Base-by-base conservation (phyloP, 1,139 yeast genomes). In the Candida buenavistaensis region DNA sequence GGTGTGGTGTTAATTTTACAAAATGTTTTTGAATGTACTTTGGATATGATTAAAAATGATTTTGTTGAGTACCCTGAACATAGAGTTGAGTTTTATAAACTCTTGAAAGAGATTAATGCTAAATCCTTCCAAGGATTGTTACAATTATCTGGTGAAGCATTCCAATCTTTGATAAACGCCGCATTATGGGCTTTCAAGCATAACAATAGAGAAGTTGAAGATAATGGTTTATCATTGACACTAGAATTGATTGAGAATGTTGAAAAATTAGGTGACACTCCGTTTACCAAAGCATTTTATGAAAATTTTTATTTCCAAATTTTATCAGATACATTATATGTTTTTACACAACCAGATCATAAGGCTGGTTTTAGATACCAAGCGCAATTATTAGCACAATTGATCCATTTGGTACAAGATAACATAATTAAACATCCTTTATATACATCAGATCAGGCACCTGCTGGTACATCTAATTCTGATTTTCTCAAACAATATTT, bases 171-270 rank as follows among this genome's bases (percentile, higher is more conserved):
- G 40, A 81, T 94, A 46, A 92, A 88, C 62, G 95, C 97, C 1
- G 90, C 96, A 32, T 72, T 94, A 54, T 92, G 98, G 98, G 97
- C 97, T 0, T 87, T 94, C 59, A 92, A 92, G 63, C 98, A 92
- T 59, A 94, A 90, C 52, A 88, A 90, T 61, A 78, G 97, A 60
- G 97, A 89, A 41, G 97, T 92, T 37, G 97, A 92, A 62, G 90
- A 85, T 43, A 83, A 83, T 37, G 97, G 97, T 25, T 75, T 92
- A 50, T 77, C 82, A 27, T 74, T 90, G 45, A 86, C 94, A 26
- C 69, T 83, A 41, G 97, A 90, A 54, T 72, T 92, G 46, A 73
- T 90, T 44, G 79, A 78, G 48, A 92, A 92, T 57, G 90, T 90
- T 86, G 95, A 90, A 45, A 79, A 76, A 40, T 68, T 86, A 45